These are phyloP conservation scores for Lolium perenne DNA, from an alignment of 176 grass and related monocot species.

Conservation along the genomic window DNA sequence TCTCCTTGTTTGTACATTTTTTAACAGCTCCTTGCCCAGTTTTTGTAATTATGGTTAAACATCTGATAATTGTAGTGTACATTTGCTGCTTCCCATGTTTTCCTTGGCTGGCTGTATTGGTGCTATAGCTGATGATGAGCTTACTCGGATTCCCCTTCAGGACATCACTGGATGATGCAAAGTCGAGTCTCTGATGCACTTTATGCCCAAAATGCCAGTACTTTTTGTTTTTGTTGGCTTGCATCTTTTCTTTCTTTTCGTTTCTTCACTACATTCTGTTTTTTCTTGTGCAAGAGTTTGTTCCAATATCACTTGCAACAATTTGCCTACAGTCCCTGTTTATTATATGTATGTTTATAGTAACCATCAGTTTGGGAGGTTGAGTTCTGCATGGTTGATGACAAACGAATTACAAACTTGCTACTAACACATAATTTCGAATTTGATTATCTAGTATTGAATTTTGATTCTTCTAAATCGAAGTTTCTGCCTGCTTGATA, in stretches of 20 bases:
- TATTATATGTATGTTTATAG: background rate
- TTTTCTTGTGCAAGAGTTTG: background rate
- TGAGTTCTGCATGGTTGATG: background rate
- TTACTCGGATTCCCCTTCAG: conserved; percentile 99
- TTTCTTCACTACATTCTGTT: background rate
- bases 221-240: background rate
- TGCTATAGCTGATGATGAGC: conserved; percentile 69
- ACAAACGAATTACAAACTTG: background rate
- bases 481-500: background rate
- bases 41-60: background rate
- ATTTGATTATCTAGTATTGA: no score
- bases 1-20: background rate
- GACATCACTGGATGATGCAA: conserved; percentile 92
- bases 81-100: no score
- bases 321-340: background rate
- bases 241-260: background rate
- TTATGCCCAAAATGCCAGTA: conserved; percentile 14
- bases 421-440: no score
- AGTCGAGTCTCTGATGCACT: conserved; percentile 81
- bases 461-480: no score
- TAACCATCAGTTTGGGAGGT: background rate
- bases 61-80: background rate
- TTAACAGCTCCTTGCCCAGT: background rate
- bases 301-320: background rate
- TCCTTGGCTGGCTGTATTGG: background rate